Percentiles rank a stretch among this genome's conserved stretches.
These are phyloP conservation scores for Kluyveromyces sp. DNA, from an alignment of 1,139 yeast genomes.

Conservation along the genomic window DNA sequence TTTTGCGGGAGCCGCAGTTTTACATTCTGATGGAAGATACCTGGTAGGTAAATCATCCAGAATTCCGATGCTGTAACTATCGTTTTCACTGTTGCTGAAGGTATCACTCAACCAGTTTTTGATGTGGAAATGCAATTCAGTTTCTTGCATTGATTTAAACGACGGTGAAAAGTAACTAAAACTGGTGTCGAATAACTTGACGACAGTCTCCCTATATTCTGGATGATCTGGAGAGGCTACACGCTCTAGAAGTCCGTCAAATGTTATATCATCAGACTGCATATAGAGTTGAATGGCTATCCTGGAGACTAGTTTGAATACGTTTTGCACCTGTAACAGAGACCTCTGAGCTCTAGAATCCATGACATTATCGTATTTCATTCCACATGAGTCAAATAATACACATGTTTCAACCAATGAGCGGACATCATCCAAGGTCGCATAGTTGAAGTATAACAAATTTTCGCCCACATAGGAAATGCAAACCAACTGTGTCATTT, in stretches of 20 bases:
- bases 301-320: conserved; percentile 8
- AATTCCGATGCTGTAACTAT: background rate
- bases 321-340: conserved; percentile 4
- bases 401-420: conserved; percentile 3
- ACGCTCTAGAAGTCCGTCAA: conserved; percentile 14
- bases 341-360: conserved; percentile 4
- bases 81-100: conserved; percentile 2
- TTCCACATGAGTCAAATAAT: conserved; percentile 1
- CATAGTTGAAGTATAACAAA: conserved; percentile 7
- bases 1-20: background rate
- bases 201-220: conserved; percentile 12
- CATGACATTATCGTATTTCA: background rate
- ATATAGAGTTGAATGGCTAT: conserved; percentile 11
- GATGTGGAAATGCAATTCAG: conserved; percentile 26
- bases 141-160: conserved; percentile 21
- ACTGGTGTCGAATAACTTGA: conserved; percentile 19
- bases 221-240: conserved; percentile 17
- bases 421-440: conserved; percentile 6
- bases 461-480: conserved; percentile 9
- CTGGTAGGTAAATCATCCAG: conserved; percentile 4
- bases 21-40: background rate
- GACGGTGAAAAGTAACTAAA: conserved; percentile 22
- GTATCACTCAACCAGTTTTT: conserved; percentile 20
- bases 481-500: conserved; percentile 2
- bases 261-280: conserved; percentile 11